phyloP scores from a whole-genome alignment of 208 protist genomes.

The Trypanosoma avium region DNA sequence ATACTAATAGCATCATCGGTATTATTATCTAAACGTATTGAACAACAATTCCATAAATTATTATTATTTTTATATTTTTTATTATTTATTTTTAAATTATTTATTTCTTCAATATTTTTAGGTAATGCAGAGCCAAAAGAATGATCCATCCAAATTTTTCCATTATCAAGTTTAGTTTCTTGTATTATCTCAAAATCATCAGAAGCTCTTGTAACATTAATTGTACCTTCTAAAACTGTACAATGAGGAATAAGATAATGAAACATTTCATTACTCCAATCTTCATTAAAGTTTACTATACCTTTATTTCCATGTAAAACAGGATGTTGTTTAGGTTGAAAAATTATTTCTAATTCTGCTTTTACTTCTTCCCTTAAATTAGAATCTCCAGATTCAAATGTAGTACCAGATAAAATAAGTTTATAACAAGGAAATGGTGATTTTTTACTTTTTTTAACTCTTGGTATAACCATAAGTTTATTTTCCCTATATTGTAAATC shows the following conservation, averaged over 20 bases:
- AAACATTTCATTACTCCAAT: constrained; percentile 56
- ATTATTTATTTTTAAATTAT: constrained; percentile 27
- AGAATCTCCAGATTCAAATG: constrained; percentile 39
- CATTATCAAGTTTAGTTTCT: constrained; percentile 32
- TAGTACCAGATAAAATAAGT: constrained; percentile 49
- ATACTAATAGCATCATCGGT: constrained; percentile 33
- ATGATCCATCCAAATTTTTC: constrained; percentile 56
- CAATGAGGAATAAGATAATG: constrained; percentile 46
- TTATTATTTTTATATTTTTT: neutral
- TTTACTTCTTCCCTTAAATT: constrained; percentile 39
- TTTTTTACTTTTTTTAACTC: constrained; percentile 6
- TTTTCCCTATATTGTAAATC: constrained; percentile 43
- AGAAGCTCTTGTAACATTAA: constrained; percentile 45
- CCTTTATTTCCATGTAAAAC: constrained; percentile 51
- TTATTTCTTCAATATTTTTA: constrained; percentile 34
- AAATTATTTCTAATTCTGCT: constrained; percentile 44
- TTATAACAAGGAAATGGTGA: constrained; percentile 31
- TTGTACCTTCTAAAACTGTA: constrained; percentile 29
- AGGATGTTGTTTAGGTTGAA: constrained; percentile 38
- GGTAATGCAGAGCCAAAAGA: constrained; percentile 53
- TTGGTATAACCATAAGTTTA: constrained; percentile 24
- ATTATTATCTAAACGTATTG: constrained; percentile 49
- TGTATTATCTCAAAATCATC: constrained; percentile 41
- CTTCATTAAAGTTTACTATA: constrained; percentile 37
- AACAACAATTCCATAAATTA: constrained; percentile 34